Base-by-base conservation (phyloP, 1,284 basidiomycete genomes). In the Tetrapyrgos nigripes region DNA sequence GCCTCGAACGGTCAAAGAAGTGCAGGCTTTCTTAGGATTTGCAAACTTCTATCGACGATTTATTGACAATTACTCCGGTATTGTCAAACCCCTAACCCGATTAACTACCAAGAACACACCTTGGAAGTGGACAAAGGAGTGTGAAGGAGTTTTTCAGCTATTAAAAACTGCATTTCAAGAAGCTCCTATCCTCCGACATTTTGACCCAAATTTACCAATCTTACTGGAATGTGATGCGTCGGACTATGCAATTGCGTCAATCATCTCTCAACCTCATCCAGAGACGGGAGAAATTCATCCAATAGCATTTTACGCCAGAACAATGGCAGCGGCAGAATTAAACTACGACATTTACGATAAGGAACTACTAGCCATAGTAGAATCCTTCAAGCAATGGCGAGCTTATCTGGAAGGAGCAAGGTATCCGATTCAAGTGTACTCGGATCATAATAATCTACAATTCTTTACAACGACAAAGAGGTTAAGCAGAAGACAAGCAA, bases 41-140 rank as follows among this genome's bases (percentile, higher is more conserved):
- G 50, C 55, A 5, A 75, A 75, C 54, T 76, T 73, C 55, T 75
- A 66, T 57, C 62, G 75, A 2, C 66, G 72, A n/a, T 83, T 82
- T 59, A 76, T 83, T 27, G 37, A 66, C 17, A 57, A 68, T 40
- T 82, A 73, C 43, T 57, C 58, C 19, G 27, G 31, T 31, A 50
- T 53, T 44, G 40, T 61, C 19, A 37, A 59, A 37, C 55, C 57
- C 31, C 57, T 65, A 45, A 60, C 52, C 19, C 19, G 31, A 5
- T 48, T 63, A 21, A n/a, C 29, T 8, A 46, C 35, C 14, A 63
- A 60, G 53, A 57, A 58, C 21, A 17, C 43, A 28, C 17, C n/a
- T 11, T 61, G 54, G 48, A 14, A 27, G 1, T 63, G 57, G 19
- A 45, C 55, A 17, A 37, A 45, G 35, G 40, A 47, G 2, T 56